A percentile compares a stretch with the other conserved stretches of the same genome.
These are phyloP conservation scores for Botrytis galanthina DNA, from an alignment of 2,329 filamentous ascomycete species.

Conservation along the genomic window DNA sequence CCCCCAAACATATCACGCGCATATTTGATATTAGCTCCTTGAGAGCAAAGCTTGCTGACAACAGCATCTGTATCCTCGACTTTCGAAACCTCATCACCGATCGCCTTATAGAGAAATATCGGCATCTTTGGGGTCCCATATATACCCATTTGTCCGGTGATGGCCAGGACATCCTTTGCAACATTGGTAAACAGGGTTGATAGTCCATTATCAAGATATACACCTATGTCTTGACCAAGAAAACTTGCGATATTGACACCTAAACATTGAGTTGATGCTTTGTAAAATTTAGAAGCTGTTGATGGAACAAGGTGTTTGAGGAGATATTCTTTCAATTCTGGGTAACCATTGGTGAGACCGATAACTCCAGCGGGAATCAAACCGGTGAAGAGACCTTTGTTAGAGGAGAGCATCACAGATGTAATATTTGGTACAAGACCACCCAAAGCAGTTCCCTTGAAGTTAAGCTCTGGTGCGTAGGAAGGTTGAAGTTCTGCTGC, in stretches of 20 bases:
- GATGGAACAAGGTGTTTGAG: conserved; percentile 25
- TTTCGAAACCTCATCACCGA: conserved; percentile 46
- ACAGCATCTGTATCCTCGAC: conserved; percentile 46
- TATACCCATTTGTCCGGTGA: conserved; percentile 23
- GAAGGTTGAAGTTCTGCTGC: conserved; percentile 51
- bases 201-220: conserved; percentile 44
- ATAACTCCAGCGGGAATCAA: conserved; percentile 22
- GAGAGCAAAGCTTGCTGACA: conserved; percentile 43
- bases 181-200: conserved; percentile 23
- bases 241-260: conserved; percentile 35
- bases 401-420: conserved; percentile 40
- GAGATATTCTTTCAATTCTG: background rate
- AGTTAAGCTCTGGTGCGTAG: conserved; percentile 53
- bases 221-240: conserved; percentile 40
- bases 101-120: conserved; percentile 50
- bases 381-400: conserved; percentile 39
- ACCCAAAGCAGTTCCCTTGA: conserved; percentile 50
- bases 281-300: conserved; percentile 39
- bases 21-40: conserved; percentile 44
- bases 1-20: conserved; percentile 45
- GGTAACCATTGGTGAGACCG: conserved; percentile 21
- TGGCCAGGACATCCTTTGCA: background rate
- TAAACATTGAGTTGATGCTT: conserved; percentile 32
- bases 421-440: conserved; percentile 46
- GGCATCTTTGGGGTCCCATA: conserved; percentile 47